Conservation (phyloP, 2,329 filamentous ascomycete genomes). For the Apiospora marii region DNA sequence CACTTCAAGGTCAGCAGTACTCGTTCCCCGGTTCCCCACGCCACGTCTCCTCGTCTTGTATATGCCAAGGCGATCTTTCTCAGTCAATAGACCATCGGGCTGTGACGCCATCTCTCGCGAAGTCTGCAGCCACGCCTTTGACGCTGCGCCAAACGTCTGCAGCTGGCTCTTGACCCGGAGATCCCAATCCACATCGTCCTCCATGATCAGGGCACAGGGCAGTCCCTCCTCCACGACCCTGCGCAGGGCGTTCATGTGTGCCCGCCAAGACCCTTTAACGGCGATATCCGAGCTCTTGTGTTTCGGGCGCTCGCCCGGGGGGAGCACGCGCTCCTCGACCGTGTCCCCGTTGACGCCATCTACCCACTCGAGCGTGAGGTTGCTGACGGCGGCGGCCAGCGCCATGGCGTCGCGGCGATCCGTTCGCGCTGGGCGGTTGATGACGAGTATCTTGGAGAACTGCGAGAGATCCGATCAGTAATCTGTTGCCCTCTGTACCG, state of each 20-base stretch:
- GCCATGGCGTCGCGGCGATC: constrained; percentile 59
- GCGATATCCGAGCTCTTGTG: not conserved
- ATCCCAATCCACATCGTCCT: constrained; percentile 52
- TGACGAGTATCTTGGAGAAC: constrained; percentile 44
- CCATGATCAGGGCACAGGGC: constrained; percentile 47
- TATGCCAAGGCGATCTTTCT: no score
- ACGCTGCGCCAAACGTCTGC: constrained; percentile 35
- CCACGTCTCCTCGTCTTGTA: not conserved
- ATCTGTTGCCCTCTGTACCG: not conserved
- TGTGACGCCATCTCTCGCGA: not conserved
- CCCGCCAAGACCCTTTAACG: constrained; percentile 47
- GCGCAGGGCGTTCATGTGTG: constrained; percentile 48
- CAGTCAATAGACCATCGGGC: no score
- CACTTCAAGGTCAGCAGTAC: constrained; percentile 35
- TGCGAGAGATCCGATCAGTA: not conserved
- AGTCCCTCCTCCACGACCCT: constrained; percentile 45
- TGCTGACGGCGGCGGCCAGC: constrained; percentile 51
- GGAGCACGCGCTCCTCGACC: constrained; percentile 42
- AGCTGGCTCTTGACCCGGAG: constrained; percentile 45
- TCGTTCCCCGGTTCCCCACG: not conserved
- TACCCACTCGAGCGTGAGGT: constrained; percentile 41
- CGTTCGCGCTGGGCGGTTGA: constrained; percentile 54
- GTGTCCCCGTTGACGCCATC: constrained; percentile 1
- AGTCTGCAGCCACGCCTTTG: not conserved
- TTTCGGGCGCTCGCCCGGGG: constrained; percentile 44